phyloP scores from a whole-genome alignment of 2,329 filamentous ascomycete species.

The Colletotrichum brevisporum region DNA sequence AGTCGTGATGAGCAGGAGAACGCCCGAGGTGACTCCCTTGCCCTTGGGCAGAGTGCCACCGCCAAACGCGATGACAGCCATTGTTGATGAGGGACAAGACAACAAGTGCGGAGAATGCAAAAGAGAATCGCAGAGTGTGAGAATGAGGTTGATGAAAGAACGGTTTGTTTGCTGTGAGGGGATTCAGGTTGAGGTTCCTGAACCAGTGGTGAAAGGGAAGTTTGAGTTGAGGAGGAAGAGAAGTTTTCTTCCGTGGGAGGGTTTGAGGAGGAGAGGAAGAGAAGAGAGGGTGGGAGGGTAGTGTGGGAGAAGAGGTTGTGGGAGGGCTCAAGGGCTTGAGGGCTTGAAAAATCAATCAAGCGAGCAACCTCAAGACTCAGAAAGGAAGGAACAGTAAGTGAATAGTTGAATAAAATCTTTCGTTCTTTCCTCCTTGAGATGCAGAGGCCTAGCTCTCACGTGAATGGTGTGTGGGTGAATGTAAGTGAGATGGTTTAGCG shows the following conservation, averaged over 20 bases:
- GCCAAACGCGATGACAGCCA: not conserved
- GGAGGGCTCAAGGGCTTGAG: not conserved
- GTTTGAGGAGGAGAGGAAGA: not conserved
- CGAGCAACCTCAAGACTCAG: not conserved
- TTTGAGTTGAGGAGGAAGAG: not conserved
- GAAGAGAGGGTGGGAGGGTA: too few species aligned
- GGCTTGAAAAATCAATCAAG: not conserved
- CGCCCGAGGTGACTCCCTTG: not conserved
- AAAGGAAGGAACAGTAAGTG: not conserved
- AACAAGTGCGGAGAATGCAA: not conserved
- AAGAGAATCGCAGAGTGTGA: not conserved
- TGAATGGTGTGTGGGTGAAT: not conserved
- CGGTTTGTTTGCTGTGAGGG: not conserved
- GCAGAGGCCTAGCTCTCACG: not conserved
- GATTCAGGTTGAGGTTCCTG: constrained; percentile 9
- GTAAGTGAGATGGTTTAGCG: not conserved
- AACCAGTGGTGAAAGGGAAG: not conserved
- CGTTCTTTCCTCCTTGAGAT: not conserved
- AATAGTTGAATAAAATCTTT: not conserved
- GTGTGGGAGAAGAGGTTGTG: not conserved
- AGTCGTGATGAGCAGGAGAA: constrained; percentile 1
- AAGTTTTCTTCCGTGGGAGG: not conserved
- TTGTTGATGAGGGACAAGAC: not conserved
- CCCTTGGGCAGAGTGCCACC: not conserved
- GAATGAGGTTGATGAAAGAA: not conserved